phyloP scores from a whole-genome alignment of 192 early-diverging fungal species.

The Cladochytrium replicatum region DNA sequence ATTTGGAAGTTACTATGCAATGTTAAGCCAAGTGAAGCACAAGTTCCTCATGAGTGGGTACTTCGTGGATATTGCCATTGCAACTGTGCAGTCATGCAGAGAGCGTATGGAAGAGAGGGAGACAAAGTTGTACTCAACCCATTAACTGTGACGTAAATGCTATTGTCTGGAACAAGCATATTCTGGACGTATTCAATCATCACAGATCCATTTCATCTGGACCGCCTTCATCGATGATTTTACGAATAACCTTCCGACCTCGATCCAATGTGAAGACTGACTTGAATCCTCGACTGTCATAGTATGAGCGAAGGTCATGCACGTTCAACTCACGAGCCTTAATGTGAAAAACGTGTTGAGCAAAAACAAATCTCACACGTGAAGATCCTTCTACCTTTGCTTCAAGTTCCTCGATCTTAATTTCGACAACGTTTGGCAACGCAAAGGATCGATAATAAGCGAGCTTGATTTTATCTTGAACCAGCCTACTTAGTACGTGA shows the following conservation, averaged over 20 bases:
- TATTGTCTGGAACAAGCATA: too few species aligned
- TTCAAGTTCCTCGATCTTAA: slow-evolving; percentile 58
- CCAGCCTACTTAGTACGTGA: slow-evolving; percentile 60
- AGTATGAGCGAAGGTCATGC: slow-evolving; percentile 53
- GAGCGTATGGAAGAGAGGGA: too few species aligned
- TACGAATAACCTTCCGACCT: background rate
- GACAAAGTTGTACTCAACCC: too few species aligned
- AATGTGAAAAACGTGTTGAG: slow-evolving; percentile 2
- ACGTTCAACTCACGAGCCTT: slow-evolving; percentile 52
- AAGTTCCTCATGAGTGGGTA: too few species aligned
- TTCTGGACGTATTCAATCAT: too few species aligned
- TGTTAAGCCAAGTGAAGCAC: too few species aligned
- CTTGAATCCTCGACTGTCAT: slow-evolving; percentile 42
- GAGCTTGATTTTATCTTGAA: slow-evolving; percentile 66
- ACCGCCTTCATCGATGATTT: too few species aligned
- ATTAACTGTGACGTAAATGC: too few species aligned
- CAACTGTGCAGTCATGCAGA: too few species aligned
- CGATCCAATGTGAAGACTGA: slow-evolving; percentile 7
- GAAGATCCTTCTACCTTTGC: slow-evolving; percentile 18
- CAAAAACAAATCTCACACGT: background rate
- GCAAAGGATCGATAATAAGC: slow-evolving; percentile 51
- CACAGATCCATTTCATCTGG: too few species aligned
- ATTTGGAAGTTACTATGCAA: too few species aligned
- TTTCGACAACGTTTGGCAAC: slow-evolving; percentile 45
- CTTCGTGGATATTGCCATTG: too few species aligned